These are phyloP conservation scores for Saccharomycopsis hybrid DNA, from an alignment of 1,139 yeast species.

Conservation along the genomic window DNA sequence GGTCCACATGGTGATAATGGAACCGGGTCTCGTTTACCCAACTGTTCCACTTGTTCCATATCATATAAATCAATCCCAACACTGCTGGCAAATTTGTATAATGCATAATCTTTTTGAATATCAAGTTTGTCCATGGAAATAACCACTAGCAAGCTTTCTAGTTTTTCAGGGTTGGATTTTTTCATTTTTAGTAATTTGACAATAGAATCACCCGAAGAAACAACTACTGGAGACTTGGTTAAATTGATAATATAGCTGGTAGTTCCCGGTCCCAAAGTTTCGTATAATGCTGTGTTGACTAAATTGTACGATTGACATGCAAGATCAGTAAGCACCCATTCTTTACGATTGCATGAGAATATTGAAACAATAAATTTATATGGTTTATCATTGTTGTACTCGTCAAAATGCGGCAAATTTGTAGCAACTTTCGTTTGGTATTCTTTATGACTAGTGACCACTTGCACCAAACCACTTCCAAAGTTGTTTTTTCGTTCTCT, in stretches of 20 bases:
- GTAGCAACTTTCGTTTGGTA: slow-evolving; percentile 31
- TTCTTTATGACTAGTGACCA: slow-evolving; percentile 39
- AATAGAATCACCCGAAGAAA: slow-evolving; percentile 43
- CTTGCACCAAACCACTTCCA: slow-evolving; percentile 59
- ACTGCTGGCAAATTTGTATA: slow-evolving; percentile 28
- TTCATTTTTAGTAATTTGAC: slow-evolving; percentile 37
- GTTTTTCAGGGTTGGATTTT: slow-evolving; percentile 28
- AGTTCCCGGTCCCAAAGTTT: slow-evolving; percentile 56
- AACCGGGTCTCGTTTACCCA: slow-evolving; percentile 46
- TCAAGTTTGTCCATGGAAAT: slow-evolving; percentile 48
- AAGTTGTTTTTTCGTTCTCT: slow-evolving; percentile 40
- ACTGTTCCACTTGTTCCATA: slow-evolving; percentile 44
- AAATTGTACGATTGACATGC: slow-evolving; percentile 48
- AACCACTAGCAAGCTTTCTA: slow-evolving; percentile 37
- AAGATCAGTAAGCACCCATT: slow-evolving; percentile 57
- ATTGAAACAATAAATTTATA: slow-evolving; percentile 46
- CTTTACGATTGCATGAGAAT: slow-evolving; percentile 49
- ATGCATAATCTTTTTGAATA: slow-evolving; percentile 29
- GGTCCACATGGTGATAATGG: slow-evolving; percentile 46
- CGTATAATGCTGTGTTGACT: slow-evolving; percentile 54
- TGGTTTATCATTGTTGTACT: slow-evolving; percentile 23
- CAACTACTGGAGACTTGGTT: slow-evolving; percentile 52
- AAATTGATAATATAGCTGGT: slow-evolving; percentile 50
- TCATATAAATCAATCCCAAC: slow-evolving; percentile 37
- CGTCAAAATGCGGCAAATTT: slow-evolving; percentile 23